phyloP scores from a whole-genome alignment of 495 filamentous ascomycete genomes.

The Lasiosphaeria hispida region DNA sequence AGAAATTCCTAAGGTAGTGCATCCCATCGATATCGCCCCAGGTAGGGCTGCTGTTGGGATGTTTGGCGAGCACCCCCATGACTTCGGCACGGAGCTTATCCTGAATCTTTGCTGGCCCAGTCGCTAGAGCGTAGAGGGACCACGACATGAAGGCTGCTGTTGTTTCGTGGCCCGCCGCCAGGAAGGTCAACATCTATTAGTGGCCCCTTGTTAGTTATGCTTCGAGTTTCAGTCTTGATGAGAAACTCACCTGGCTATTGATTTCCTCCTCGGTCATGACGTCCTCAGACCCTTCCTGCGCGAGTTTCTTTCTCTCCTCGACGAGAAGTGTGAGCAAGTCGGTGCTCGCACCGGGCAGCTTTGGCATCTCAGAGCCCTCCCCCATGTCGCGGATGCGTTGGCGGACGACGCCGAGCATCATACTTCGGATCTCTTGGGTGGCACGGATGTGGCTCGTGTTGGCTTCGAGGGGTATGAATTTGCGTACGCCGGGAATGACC shows the following conservation, averaged over 20 bases:
- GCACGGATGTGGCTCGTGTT: conserved; percentile 24
- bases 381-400: conserved; percentile 24
- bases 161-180: conserved; percentile 32
- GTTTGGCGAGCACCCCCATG: not conserved
- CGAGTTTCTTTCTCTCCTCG: conserved; percentile 17
- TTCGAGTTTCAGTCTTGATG: conserved; percentile 52
- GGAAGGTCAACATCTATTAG: conserved; percentile 25
- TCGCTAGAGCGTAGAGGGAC: conserved; percentile 24
- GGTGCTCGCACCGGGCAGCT: not conserved
- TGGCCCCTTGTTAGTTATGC: conserved; percentile 31
- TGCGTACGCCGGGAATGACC: conserved; percentile 20
- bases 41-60: not conserved
- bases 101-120: conserved; percentile 19
- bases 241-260: conserved; percentile 19
- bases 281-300: conserved; percentile 26
- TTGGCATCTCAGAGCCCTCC: not conserved
- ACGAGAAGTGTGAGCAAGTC: conserved; percentile 29
- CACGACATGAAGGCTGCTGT: conserved; percentile 25
- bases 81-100: conserved; percentile 25
- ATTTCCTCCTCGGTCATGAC: conserved; percentile 21
- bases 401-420: conserved; percentile 18
- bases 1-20: conserved; percentile 30
- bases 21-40: conserved; percentile 24
- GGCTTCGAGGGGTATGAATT: conserved; percentile 23
- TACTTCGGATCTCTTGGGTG: conserved; percentile 5